phyloP scores from a whole-genome alignment of 257 asterid genomes.

The Mitragyna speciosa region DNA sequence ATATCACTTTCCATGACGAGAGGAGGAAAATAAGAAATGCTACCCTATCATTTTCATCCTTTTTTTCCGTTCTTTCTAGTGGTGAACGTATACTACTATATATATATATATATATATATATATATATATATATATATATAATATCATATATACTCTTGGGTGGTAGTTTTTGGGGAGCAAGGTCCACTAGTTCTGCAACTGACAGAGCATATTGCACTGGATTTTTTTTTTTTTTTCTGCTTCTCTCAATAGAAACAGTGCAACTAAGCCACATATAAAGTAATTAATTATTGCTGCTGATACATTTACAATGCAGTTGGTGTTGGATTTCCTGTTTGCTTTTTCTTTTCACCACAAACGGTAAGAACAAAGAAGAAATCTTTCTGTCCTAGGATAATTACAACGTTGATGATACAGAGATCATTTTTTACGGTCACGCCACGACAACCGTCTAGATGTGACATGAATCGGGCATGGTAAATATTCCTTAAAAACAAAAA shows the following conservation, averaged over 20 bases:
- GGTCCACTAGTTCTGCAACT: background rate
- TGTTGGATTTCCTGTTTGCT: background rate
- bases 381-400: background rate
- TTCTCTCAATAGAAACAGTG: background rate
- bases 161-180: too few relatives aligned
- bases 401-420: background rate
- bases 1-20: constrained; percentile 12
- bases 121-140: too few relatives aligned
- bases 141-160: too few relatives aligned
- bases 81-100: background rate
- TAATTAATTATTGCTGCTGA: background rate
- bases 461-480: background rate
- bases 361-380: background rate
- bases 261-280: background rate
- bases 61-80: background rate
- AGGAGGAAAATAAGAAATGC: constrained; percentile 7
- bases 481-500: too few relatives aligned
- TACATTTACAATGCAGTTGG: background rate
- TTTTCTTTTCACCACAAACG: background rate
- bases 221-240: background rate
- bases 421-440: background rate
- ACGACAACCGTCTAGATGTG: background rate
- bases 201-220: background rate
- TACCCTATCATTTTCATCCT: constrained; percentile 24
- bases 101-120: too few relatives aligned